Base-by-base conservation (phyloP, 805 yeast species). In the Ascoidea tarda region DNA sequence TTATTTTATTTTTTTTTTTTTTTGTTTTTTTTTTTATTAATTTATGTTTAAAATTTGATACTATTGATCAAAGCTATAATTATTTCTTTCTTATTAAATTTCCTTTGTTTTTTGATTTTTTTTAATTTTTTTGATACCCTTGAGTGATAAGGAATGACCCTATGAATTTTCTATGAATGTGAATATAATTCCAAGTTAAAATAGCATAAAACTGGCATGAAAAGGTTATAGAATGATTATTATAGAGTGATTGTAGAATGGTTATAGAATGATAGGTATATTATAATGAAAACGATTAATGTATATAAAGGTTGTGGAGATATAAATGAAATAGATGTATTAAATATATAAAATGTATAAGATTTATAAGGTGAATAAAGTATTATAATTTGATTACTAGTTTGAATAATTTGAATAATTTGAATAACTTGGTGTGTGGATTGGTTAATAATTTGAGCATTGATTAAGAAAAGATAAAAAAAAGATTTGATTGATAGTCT, bases 181-280 rank as follows among this genome's bases (percentile, higher is more conserved):
- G n/a, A 5, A 47, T n/a, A 28, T 12, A 31, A 42, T 51, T 52
- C 6, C 53, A 50, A 46, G 53, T 50, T 5, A 50, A 42, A n/a
- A 42, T n/a, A 14, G 46, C 46, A 21, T 21, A 21, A 2, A 21
- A 21, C 46, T 14, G 16, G 46, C 16, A 42, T 14, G 46, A n/a
- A n/a, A 42, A 14, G 16, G n/a, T 42, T 14, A n/a, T n/a, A 42
- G 14, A 42, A 42, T 14, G n/a, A 14, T n/a, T 14, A 42, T 42
- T n/a, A n/a, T 14, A 42, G n/a, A 14, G 16, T n/a, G 4, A 44
- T 14, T 44, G n/a, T n/a, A 14, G 3, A 44, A 14, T n/a, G 46
- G 46, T 44, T 44, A 44, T 14, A 44, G 46, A n/a, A 44, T 44
- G 16, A 14, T 44, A 44, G 16, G 14, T 14, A 44, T 14, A 44